Base-by-base conservation (phyloP, 345 rosid species). In the Cardamine chenopodiifolia region DNA sequence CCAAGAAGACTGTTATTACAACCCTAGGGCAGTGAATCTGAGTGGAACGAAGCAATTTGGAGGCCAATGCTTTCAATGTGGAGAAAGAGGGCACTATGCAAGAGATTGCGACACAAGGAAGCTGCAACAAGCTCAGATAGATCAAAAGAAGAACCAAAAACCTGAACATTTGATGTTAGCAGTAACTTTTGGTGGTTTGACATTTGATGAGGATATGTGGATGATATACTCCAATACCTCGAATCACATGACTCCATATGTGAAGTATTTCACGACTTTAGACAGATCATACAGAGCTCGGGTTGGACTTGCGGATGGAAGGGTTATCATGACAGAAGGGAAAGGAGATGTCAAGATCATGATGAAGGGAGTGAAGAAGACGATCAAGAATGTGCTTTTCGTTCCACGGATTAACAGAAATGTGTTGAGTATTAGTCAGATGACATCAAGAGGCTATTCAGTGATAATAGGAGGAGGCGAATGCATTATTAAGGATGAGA, bases 241-340 rank as follows among this genome's bases (percentile, higher is more conserved):
- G 9, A 10, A 48, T 2, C 72, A 74, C 42, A 66, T 74, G 78
- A 74, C 67, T 66, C 78, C 66, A 0, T 66, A 74, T 48, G 17
- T 13, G 14, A 66, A 66, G 61, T 37, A n/a, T 19, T 74, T 74
- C 67, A 66, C 78, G 0, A 23, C 31, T 45, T 2, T 74, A 0
- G 78, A 74, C 53, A 37, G 53, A 74, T 47, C 44, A 1, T 57
- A 57, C 53, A 57, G 32, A 37, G 50, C 31, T 35, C 3, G 17
- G 6, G 32, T 74, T 23, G n/a, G 5, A 1, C 0, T 65, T 4
- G 59, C 17, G 8, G 6, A 57, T 0, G 66, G 66, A 9, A 23
- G 0, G 0, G 14, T 57, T n/a, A 18, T 47, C 13, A 23, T 47
- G 60, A 40, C 34, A 19, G 26, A 57, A 48, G 78, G 78, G 37